Evolutionary conservation across 2,329 filamentous ascomycete genomes (phyloP).

Genomic region (Paramyrothecium sp.): DNA sequence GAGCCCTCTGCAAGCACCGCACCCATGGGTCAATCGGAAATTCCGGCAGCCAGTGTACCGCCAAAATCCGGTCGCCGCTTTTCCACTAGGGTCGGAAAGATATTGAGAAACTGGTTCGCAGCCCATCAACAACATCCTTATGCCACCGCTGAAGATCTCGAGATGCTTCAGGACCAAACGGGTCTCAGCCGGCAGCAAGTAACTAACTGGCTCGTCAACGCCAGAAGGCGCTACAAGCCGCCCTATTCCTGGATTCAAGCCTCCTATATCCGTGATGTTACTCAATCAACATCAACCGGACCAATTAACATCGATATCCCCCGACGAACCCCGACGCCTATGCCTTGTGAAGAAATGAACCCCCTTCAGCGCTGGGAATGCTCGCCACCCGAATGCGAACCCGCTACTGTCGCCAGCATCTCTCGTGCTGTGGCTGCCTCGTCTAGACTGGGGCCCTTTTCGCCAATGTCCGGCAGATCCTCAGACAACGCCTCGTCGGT

Average conservation of each 20-base stretch:
- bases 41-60: no score
- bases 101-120: constrained; percentile 81
- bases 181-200: constrained; percentile 82
- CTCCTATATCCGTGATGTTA: constrained; percentile 59
- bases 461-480: constrained; percentile 2
- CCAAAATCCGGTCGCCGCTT: constrained; percentile 74
- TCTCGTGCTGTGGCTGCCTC: constrained; percentile 55
- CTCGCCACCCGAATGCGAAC: constrained; percentile 60
- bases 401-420: constrained; percentile 57
- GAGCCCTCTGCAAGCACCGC: no score
- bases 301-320: constrained; percentile 72
- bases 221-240: no score
- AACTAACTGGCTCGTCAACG: constrained; percentile 90
- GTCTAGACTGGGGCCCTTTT: no score
- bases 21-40: no score
- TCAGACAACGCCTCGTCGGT: constrained; percentile 51
- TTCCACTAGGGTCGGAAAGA: constrained; percentile 74
- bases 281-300: constrained; percentile 44
- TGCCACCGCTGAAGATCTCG: constrained; percentile 83
- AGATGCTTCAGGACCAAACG: constrained; percentile 73
- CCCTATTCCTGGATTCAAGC: no score
- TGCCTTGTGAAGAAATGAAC: constrained; percentile 44
- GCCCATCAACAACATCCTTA: constrained; percentile 82
- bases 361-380: constrained; percentile 58
- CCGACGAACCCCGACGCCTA: constrained; percentile 50